Evolutionary conservation across 2,329 filamentous ascomycete genomes (phyloP), one percentile per base, ranked within the genome.

Genomic region (Penicillium sp.): DNA sequence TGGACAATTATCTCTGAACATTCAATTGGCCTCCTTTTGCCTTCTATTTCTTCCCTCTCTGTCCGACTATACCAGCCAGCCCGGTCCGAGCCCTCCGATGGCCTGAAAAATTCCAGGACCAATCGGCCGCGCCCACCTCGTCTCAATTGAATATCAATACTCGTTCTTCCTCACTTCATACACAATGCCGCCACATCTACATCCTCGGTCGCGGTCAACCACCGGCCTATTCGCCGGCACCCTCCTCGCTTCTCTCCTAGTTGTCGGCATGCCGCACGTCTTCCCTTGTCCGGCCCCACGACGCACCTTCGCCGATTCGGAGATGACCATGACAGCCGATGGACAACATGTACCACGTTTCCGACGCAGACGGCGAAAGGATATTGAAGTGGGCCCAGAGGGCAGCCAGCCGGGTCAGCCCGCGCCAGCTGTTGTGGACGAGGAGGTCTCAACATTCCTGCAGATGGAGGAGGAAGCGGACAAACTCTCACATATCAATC

Each of bases 211-310:
- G 65, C 88, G 90, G 68, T 90, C 91, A 79, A 99, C 94, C 66
- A 92, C 89, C 55, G 94, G 92, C 44, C 87, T 99, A 58, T 99
- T 99, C 79, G 92, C 91, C 49, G 90, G 89, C n/a, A 97, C 93
- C 1, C 84, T 97, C 53, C 82, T 90, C 60, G 87, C 92, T 32
- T 94, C 89, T 65, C 96, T 99, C 74, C 83, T 96, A 61, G 92
- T 99, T 60, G 94, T 99, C 51, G 90, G 85, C 31, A 81, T 96
- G 43, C 94, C 94, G 22, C 94, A 99, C 73, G 72, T 95, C 31
- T 84, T 99, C 18, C 94, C 94, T 1, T 99, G 94, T 72, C 94
- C 94, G 1, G 90, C 91, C 44, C 90, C 90, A 2, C 83, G 89
- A 62, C 79, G 85, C 32, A 84, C 86, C 34, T 88, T 89, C 66